phyloP scores from a whole-genome alignment of 768 basidiomycete genomes.

The Nidularia sp. region DNA sequence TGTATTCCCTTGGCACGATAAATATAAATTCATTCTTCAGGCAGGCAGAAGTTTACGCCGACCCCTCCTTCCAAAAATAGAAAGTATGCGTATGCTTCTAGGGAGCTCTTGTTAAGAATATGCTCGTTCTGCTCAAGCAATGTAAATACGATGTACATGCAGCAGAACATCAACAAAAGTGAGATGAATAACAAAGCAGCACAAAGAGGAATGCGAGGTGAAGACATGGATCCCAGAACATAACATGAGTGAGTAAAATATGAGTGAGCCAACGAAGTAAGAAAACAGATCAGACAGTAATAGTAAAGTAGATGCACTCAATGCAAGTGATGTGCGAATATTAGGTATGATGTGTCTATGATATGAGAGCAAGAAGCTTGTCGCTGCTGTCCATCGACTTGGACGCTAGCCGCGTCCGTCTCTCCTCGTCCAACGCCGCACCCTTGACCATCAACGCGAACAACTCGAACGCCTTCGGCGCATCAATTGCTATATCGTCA shows the following conservation, averaged over 20 bases:
- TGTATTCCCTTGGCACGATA: no score
- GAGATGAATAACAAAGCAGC: neutral
- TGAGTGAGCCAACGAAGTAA: conserved; percentile 11
- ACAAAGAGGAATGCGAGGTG: conserved; percentile 1
- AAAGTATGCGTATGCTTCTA: no score
- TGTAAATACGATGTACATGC: conserved; percentile 14
- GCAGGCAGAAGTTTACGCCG: no score
- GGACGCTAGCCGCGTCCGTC: conserved; percentile 48
- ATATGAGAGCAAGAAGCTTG: conserved; percentile 55
- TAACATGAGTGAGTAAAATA: conserved; percentile 11
- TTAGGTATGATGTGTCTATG: conserved; percentile 35
- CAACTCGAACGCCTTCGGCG: conserved; percentile 77
- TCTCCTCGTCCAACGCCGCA: conserved; percentile 61
- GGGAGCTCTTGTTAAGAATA: neutral
- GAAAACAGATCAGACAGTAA: conserved; percentile 7
- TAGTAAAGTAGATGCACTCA: conserved; percentile 20
- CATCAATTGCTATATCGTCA: conserved; percentile 88
- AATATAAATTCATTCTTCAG: no score
- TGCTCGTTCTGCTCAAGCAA: neutral
- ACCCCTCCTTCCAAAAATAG: no score
- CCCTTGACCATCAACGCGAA: conserved; percentile 75
- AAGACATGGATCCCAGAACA: conserved; percentile 4
- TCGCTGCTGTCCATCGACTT: conserved; percentile 55
- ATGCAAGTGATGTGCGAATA: conserved; percentile 14
- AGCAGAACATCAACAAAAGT: conserved; percentile 14